These are phyloP conservation scores for Quercus aquifolioides DNA, from an alignment of 306 rosid genomes.

Conservation along the genomic window DNA sequence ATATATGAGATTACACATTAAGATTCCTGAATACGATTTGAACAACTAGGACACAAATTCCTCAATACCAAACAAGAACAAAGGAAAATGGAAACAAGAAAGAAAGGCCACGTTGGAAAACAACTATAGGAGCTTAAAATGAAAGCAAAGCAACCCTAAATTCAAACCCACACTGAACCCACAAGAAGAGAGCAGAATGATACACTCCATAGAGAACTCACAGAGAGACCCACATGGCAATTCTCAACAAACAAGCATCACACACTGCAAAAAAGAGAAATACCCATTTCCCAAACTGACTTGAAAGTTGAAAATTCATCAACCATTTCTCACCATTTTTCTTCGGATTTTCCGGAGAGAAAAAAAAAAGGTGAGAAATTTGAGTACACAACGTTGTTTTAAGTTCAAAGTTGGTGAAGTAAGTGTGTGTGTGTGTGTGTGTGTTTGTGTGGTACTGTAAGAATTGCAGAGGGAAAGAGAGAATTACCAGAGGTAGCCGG, in stretches of 20 bases:
- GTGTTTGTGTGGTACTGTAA: slow-evolving; percentile 12
- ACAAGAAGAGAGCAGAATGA: neutral
- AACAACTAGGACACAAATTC: neutral
- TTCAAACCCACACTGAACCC: slow-evolving; percentile 6
- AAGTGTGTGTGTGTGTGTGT: neutral
- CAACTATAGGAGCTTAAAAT: neutral
- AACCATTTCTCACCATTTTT: slow-evolving; percentile 5
- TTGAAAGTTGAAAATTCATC: slow-evolving; percentile 2
- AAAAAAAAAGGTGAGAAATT: too few relatives aligned
- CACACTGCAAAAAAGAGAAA: neutral
- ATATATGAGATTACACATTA: neutral
- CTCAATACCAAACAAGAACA: neutral
- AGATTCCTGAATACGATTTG: neutral
- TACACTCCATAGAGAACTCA: neutral
- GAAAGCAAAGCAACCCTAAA: neutral
- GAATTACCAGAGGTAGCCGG: slow-evolving; percentile 24
- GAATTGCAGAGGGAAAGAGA: too few relatives aligned
- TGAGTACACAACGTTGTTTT: neutral
- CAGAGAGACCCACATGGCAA: neutral
- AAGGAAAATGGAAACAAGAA: neutral
- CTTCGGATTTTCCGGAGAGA: neutral
- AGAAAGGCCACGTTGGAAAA: neutral
- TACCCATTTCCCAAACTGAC: slow-evolving; percentile 1
- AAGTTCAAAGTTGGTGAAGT: slow-evolving; percentile 20
- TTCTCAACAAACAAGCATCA: neutral